Conservation (phyloP, 2,329 filamentous ascomycete species). For the Diaporthe velutina region DNA sequence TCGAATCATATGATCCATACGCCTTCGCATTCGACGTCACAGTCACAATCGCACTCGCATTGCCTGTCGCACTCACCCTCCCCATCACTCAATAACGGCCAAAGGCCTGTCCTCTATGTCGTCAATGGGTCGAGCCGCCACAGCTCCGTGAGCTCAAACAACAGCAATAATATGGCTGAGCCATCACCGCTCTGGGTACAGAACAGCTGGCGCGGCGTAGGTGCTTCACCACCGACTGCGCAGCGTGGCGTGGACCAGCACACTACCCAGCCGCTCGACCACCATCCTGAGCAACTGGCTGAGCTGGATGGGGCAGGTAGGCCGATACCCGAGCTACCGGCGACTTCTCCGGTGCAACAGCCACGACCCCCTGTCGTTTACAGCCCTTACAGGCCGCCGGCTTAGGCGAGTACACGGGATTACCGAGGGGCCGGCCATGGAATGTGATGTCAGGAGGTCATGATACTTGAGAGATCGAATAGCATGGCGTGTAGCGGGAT, state of each 20-base stretch:
- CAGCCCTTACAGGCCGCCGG: constrained; percentile 33
- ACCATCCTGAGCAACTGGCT: constrained; percentile 1
- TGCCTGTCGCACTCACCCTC: not conserved
- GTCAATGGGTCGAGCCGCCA: constrained; percentile 23
- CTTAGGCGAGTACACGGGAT: not conserved
- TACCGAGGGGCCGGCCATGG: not conserved
- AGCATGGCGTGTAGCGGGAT: not conserved
- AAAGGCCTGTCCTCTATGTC: constrained; percentile 8
- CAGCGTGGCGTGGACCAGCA: not conserved
- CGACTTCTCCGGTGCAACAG: not conserved
- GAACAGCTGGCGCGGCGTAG: not conserved
- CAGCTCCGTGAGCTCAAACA: constrained; percentile 23
- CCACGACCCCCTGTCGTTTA: not conserved
- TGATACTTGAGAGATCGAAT: not conserved
- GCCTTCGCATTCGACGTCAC: not conserved
- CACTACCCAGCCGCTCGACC: not conserved
- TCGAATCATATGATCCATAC: not conserved
- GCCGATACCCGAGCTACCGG: constrained; percentile 25
- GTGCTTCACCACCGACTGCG: not conserved
- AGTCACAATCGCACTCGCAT: not conserved
- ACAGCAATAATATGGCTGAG: not conserved
- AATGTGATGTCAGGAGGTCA: not conserved
- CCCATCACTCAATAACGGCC: not conserved
- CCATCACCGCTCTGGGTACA: not conserved
- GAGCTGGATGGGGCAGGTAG: constrained; percentile 34